Conservation (phyloP, 2,329 filamentous ascomycete species). For the Aspergillus sp. region DNA sequence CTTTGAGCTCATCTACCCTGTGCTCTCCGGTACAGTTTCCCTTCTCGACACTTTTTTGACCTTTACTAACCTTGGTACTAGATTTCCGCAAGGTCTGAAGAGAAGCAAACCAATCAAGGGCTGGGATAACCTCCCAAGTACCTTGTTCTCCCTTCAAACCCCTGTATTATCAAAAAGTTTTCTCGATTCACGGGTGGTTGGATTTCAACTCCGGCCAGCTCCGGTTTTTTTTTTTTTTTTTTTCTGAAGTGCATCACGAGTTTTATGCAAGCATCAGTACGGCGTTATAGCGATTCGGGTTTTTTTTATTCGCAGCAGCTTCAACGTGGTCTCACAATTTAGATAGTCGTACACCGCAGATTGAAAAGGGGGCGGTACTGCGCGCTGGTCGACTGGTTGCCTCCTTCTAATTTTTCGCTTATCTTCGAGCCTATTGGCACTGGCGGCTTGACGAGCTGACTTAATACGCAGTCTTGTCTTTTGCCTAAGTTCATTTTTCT, state of each 20-base stretch:
- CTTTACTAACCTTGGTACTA: conserved; percentile 29
- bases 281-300: conserved; percentile 46
- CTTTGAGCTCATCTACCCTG: conserved; percentile 96
- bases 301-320: conserved; percentile 16
- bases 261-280: conserved; percentile 44
- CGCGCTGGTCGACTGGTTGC: conserved; percentile 45
- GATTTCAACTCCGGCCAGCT: conserved; percentile 12
- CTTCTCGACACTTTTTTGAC: background rate
- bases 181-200: conserved; percentile 19
- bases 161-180: conserved; percentile 31
- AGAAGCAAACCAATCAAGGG: conserved; percentile 10
- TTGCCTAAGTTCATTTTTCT: background rate
- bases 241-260: conserved; percentile 31
- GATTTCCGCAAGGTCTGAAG: conserved; percentile 64
- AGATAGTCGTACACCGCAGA: conserved; percentile 43
- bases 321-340: conserved; percentile 33
- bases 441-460: background rate
- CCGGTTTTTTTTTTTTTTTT: background rate
- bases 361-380: conserved; percentile 37
- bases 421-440: conserved; percentile 23
- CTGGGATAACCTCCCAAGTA: conserved; percentile 14
- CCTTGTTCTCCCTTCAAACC: conserved; percentile 17
- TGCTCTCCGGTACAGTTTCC: conserved; percentile 70
- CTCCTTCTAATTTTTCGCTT: conserved; percentile 35
- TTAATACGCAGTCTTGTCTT: background rate